These are phyloP conservation scores for Schizophyllum amplum DNA, from an alignment of 1,284 basidiomycete species.

Conservation along the genomic window DNA sequence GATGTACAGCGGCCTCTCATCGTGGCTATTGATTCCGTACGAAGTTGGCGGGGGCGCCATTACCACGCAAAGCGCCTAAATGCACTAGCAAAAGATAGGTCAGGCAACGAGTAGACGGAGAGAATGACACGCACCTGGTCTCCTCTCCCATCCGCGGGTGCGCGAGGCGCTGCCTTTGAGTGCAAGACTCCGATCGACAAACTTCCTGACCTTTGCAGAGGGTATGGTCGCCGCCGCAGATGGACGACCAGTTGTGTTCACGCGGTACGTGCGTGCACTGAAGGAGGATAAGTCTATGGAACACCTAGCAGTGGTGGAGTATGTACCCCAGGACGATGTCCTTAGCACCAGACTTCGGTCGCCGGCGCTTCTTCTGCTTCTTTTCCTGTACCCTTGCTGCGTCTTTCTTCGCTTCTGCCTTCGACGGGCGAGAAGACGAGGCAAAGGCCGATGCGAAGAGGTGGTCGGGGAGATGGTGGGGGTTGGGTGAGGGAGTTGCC, in stretches of 20 bases:
- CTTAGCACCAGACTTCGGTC: constrained; percentile 5
- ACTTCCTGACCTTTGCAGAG: constrained; percentile 10
- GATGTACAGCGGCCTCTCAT: not conserved
- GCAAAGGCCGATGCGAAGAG: constrained; percentile 13
- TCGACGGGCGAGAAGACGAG: not conserved
- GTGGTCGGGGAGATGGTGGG: constrained; percentile 13
- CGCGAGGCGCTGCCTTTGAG: constrained; percentile 1
- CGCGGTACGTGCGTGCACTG: constrained; percentile 4
- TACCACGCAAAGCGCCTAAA: not conserved
- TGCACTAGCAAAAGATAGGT: not conserved
- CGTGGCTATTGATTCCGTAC: not conserved
- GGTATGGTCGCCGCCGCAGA: constrained; percentile 9
- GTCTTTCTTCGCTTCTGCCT: not conserved
- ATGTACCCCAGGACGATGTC: constrained; percentile 13
- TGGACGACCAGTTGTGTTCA: constrained; percentile 3
- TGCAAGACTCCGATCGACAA: constrained; percentile 10
- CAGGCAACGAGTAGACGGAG: not conserved
- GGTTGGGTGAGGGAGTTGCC: not conserved
- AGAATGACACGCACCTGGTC: constrained; percentile 8
- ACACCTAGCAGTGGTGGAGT: not conserved
- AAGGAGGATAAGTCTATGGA: not conserved
- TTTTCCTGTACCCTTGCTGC: not conserved
- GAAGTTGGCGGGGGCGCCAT: not conserved
- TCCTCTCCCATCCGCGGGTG: constrained; percentile 7
- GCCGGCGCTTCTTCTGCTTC: constrained; percentile 6